Conservation (phyloP, 2,329 filamentous ascomycete species). For the Trichoderma breve region DNA sequence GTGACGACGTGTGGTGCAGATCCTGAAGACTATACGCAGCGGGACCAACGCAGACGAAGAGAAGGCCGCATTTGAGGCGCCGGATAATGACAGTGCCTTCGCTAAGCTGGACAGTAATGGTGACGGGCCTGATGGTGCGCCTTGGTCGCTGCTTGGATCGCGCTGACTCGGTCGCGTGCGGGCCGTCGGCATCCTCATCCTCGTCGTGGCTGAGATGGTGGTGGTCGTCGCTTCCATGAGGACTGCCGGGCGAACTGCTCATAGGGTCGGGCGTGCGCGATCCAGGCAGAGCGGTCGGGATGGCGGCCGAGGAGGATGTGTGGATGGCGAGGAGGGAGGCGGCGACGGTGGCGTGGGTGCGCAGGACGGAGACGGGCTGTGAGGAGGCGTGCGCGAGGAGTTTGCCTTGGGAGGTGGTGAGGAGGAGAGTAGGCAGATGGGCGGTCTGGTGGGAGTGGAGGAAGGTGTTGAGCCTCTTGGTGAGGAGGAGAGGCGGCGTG, state of each 20-base stretch:
- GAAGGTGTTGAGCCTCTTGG: constrained; percentile 62
- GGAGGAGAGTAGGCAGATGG: constrained; percentile 57
- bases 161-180: background rate
- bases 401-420: constrained; percentile 60
- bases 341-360: constrained; percentile 63
- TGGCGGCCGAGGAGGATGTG: constrained; percentile 42
- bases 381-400: constrained; percentile 61
- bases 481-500: constrained; percentile 60
- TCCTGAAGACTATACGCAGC: constrained; percentile 31
- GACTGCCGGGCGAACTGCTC: constrained; percentile 26
- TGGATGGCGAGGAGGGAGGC: constrained; percentile 61
- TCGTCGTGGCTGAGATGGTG: background rate
- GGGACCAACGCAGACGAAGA: constrained; percentile 61
- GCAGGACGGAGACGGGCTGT: constrained; percentile 55
- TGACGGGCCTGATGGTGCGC: constrained; percentile 36
- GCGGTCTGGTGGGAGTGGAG: constrained; percentile 57
- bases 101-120: constrained; percentile 58
- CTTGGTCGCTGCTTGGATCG: background rate
- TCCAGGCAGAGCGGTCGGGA: constrained; percentile 44
- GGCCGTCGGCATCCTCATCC: background rate
- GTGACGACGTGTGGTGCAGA: constrained; percentile 22
- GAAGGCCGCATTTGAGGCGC: constrained; percentile 55
- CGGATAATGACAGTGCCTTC: constrained; percentile 59
- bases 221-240: constrained; percentile 25
- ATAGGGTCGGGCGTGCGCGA: constrained; percentile 32